These are phyloP conservation scores for Solanum sparsipilum DNA, from an alignment of 257 asterid genomes.

Conservation along the genomic window DNA sequence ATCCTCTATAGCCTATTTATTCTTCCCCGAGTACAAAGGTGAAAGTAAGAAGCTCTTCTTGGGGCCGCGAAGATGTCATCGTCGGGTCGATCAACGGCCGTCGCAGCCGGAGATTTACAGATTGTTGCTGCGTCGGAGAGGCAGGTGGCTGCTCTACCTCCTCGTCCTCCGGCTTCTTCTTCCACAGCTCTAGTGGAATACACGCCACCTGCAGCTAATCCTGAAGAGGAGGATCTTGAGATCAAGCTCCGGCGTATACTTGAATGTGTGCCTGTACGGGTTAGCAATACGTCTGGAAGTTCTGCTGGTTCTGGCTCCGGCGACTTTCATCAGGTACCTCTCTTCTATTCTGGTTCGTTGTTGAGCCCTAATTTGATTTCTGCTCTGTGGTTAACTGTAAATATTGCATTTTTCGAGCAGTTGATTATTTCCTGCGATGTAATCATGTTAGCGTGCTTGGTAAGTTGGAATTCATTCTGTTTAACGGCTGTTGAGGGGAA, in stretches of 20 bases:
- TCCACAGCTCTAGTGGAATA: conserved; percentile 71
- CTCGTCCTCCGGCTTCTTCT: conserved; percentile 29
- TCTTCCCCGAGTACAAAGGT: neutral
- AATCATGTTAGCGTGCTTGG: neutral
- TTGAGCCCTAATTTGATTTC: neutral
- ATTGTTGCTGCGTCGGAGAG: conserved; percentile 41
- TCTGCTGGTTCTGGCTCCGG: conserved; percentile 99
- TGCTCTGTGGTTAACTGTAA: neutral
- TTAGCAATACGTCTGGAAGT: conserved; percentile 91
- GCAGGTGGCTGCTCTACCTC: conserved; percentile 38
- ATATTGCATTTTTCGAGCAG: neutral
- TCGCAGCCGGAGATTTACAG: conserved; percentile 59
- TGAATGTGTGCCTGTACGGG: conserved; percentile 92
- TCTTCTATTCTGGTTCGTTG: neutral
- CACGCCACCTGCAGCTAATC: conserved; percentile 44
- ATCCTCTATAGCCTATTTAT: neutral
- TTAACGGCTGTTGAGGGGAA: neutral
- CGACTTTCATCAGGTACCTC: conserved; percentile 88
- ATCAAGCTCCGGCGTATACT: conserved; percentile 88
- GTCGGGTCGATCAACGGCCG: conserved; percentile 34
- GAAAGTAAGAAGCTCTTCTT: neutral
- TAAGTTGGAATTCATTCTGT: neutral
- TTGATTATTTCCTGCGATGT: neutral
- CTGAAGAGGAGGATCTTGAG: conserved; percentile 93
- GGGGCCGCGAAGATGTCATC: conserved; percentile 18